Evolutionary conservation across 371 early-diverging fungal genomes (phyloP), one percentile per base, ranked within the genome.

Genomic region (Mortierella sp.): DNA sequence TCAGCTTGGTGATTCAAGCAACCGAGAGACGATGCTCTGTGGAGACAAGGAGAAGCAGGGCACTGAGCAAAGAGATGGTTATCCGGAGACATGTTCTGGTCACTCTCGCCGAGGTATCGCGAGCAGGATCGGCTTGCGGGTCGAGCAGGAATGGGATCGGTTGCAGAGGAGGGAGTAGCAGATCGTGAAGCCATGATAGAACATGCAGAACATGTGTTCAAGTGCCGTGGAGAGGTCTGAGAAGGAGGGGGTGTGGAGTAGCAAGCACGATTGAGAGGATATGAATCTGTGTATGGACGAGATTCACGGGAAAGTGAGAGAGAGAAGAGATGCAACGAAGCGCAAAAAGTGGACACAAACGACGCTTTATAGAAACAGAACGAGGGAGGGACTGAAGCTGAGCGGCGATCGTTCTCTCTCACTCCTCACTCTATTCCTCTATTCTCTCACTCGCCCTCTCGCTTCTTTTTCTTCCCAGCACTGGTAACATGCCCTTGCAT

Each of bases 21-120:
- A 16, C 18, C 54, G 9, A 39, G 23, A 39, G 55, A 27, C 9
- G 45, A 26, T 48, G 2, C 23, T 3, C 24, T 18, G 18, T 26
- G 48, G 24, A 48, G 2, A 34, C 34, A 7, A 34, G 10, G 34
- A 10, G 34, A 34, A 34, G 7, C 34, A 34, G 34, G 34, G 10
- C 34, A 34, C 10, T 19, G 10, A 24, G 23, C 10, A 23, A 24
- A 13, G 10, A 10, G 48, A 23, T 26, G 48, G 23, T 26, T 9
- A 10, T 26, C 23, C 10, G 23, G n/a, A 26, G 10, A 48, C 3
- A 21, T 18, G 23, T 21, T 48, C 3, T 23, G 48, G 8, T 48
- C 48, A 48, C 24, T 26, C 48, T 48, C 48, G n/a, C 48, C 48
- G 48, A 24, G 48, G 48, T 23, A 48, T 23, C 48, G 48, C 10